Percentiles rank a stretch among this genome's conserved stretches.
Conservation (phyloP, 805 yeast species). For the Myxozyma sirexii region DNA sequence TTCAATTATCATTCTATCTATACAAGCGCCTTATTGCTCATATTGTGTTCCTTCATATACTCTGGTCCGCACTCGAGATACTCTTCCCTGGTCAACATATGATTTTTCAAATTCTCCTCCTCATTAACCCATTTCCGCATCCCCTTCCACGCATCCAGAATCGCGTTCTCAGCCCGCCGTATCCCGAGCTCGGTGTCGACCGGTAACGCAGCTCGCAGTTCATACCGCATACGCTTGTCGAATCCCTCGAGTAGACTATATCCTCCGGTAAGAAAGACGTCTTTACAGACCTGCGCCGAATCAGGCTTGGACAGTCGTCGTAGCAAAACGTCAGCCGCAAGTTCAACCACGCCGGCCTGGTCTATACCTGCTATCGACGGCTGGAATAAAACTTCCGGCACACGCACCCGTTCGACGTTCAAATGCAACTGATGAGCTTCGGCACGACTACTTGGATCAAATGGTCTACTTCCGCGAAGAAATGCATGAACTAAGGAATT, state of each 20-base stretch:
- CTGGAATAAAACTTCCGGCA: constrained; percentile 90
- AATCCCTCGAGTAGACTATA: constrained; percentile 66
- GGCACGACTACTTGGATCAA: constrained; percentile 76
- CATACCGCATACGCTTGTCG: constrained; percentile 65
- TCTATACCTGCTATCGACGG: constrained; percentile 94
- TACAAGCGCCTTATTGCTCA: constrained; percentile 56
- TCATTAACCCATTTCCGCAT: constrained; percentile 77
- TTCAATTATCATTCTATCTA: neutral
- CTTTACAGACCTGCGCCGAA: constrained; percentile 50
- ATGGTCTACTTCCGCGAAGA: constrained; percentile 80
- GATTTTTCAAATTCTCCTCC: constrained; percentile 46
- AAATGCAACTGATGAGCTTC: constrained; percentile 89
- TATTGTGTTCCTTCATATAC: constrained; percentile 80
- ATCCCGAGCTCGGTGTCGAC: constrained; percentile 62
- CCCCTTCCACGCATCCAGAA: constrained; percentile 89
- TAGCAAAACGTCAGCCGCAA: constrained; percentile 65
- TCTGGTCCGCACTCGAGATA: constrained; percentile 90
- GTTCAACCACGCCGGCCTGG: constrained; percentile 89
- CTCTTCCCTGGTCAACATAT: constrained; percentile 63
- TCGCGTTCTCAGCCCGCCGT: constrained; percentile 65
- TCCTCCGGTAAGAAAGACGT: constrained; percentile 88
- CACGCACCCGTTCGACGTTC: constrained; percentile 85
- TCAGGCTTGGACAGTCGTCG: constrained; percentile 62
- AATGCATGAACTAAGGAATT: constrained; percentile 78
- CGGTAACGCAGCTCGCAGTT: constrained; percentile 73